These are phyloP conservation scores for Stentor roeselii DNA, from an alignment of 73 alveolate genomes.

Conservation along the genomic window DNA sequence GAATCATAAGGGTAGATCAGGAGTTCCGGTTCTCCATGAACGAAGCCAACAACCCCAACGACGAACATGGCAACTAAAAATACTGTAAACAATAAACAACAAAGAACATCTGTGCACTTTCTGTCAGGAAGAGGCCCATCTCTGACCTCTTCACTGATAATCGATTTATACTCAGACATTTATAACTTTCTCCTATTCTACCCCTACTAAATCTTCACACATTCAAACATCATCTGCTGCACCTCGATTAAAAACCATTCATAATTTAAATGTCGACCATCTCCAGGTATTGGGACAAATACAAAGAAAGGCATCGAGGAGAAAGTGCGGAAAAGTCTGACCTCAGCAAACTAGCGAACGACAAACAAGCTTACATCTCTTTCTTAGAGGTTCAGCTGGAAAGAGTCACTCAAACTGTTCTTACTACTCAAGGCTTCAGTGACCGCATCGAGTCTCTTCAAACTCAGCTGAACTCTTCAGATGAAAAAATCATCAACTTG, in stretches of 20 bases:
- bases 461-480: conserved; percentile 17
- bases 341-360: not conserved
- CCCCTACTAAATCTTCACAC: too few relatives aligned
- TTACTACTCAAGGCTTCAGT: conserved; percentile 24
- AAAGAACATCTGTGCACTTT: not conserved
- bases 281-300: conserved; percentile 26
- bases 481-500: conserved; percentile 25
- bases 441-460: conserved; percentile 20
- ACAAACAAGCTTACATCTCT: conserved; percentile 24
- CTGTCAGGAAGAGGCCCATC: not conserved
- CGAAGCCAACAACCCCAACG: not conserved
- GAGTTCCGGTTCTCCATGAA: not conserved
- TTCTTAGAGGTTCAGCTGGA: conserved; percentile 29
- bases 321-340: not conserved
- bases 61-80: not conserved
- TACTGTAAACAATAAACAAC: not conserved
- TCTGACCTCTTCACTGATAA: too few relatives aligned
- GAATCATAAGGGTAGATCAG: not conserved
- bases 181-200: too few relatives aligned
- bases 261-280: conserved; percentile 29
- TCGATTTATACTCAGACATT: too few relatives aligned
- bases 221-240: too few relatives aligned
- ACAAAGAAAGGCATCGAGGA: not conserved
- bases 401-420: conserved; percentile 24
- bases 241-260: too few relatives aligned